Percentiles rank a stretch among this genome's conserved stretches.
Evolutionary conservation across 306 rosid species (phyloP).

Genomic region (Prunus mira): DNA sequence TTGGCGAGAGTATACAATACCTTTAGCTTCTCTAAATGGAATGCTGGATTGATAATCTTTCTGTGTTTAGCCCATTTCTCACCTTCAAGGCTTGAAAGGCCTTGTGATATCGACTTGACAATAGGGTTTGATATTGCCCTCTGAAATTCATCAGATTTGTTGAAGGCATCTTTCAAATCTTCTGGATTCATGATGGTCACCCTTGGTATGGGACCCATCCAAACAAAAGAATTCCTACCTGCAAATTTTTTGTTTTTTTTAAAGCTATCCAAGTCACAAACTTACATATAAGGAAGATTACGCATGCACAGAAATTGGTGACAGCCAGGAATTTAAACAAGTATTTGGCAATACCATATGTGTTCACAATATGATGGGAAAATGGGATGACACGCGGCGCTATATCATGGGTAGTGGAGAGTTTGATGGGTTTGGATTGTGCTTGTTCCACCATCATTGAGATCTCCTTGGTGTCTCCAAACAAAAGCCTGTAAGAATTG

Average conservation of each 20-base stretch:
- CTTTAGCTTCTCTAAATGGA: conserved; percentile 48
- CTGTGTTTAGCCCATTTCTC: conserved; percentile 52
- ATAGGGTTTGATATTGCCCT: conserved; percentile 28
- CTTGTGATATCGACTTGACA: background rate
- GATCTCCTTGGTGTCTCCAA: conserved; percentile 32
- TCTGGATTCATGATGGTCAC: conserved; percentile 39
- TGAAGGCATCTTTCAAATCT: conserved; percentile 36
- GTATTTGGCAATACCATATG: conserved; percentile 14
- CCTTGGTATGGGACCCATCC: conserved; percentile 46
- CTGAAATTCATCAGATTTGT: conserved; percentile 25
- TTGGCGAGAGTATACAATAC: conserved; percentile 8
- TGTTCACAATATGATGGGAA: background rate
- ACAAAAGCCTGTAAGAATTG: conserved; percentile 27
- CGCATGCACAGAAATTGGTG: background rate
- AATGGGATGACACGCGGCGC: conserved; percentile 14
- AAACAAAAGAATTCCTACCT: conserved; percentile 40
- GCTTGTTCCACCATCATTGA: conserved; percentile 10
- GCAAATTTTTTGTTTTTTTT: background rate
- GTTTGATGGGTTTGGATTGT: conserved; percentile 28
- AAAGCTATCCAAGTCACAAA: background rate
- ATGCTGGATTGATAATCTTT: conserved; percentile 48
- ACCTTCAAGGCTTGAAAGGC: conserved; percentile 10
- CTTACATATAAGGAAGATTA: background rate
- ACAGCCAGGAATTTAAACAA: too few species aligned
- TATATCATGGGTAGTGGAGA: conserved; percentile 20